Conservation (phyloP, 2,329 filamentous ascomycete genomes). For the Grosmannia huntii region DNA sequence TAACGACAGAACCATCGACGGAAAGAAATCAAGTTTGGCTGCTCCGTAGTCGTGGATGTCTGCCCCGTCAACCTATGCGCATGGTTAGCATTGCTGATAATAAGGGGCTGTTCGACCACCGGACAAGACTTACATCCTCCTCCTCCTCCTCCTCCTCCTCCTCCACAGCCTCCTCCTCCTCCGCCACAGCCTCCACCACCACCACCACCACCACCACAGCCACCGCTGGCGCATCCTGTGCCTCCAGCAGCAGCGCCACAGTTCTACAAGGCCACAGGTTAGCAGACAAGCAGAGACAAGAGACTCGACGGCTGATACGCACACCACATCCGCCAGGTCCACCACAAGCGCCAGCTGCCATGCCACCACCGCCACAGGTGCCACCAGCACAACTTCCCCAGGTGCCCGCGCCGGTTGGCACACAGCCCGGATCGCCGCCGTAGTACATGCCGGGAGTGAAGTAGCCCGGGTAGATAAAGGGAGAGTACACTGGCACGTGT, state of each 20-base stretch:
- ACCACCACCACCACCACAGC: not conserved
- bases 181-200: not conserved
- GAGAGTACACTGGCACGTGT: constrained; percentile 25
- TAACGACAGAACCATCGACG: too few relatives aligned
- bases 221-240: not conserved
- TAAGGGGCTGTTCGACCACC: too few relatives aligned
- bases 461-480: constrained; percentile 29
- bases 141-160: not conserved
- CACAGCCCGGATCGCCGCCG: constrained; percentile 26
- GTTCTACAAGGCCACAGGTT: constrained; percentile 1
- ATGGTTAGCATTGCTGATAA: too few relatives aligned
- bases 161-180: not conserved
- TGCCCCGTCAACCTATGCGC: too few relatives aligned
- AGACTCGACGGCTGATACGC: constrained; percentile 3
- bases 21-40: too few relatives aligned
- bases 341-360: constrained; percentile 31
- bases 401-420: constrained; percentile 20
- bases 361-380: constrained; percentile 30
- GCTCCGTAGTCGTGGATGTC: too few relatives aligned
- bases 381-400: constrained; percentile 31
- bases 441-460: constrained; percentile 33
- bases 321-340: constrained; percentile 24
- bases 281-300: not conserved
- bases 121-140: too few relatives aligned
- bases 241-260: constrained; percentile 7